Conservation (phyloP, 2,329 filamentous ascomycete genomes). For the Acephala macrosclerotiorum region DNA sequence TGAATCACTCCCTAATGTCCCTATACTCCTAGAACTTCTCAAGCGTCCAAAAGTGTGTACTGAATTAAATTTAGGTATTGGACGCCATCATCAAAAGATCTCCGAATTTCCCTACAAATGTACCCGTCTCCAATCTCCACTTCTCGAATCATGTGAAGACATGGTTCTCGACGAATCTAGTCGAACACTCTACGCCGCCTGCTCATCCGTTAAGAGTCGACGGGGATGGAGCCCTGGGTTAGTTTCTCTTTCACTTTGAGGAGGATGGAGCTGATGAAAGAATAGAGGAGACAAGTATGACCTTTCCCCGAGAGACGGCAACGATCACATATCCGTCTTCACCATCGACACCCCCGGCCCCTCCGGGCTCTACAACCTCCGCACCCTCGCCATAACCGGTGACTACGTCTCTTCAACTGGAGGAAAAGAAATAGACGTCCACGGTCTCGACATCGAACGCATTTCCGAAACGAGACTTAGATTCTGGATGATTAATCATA, state of each 20-base stretch:
- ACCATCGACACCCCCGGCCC: conserved; percentile 27
- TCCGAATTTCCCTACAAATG: conserved; percentile 43
- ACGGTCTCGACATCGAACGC: conserved; percentile 42
- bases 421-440: conserved; percentile 37
- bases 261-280: not conserved
- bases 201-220: conserved; percentile 19
- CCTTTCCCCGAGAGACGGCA: conserved; percentile 19
- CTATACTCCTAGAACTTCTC: too few relatives aligned
- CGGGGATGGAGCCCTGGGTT: conserved; percentile 30
- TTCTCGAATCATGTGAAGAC: conserved; percentile 35
- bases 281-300: conserved; percentile 30
- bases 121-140: conserved; percentile 18
- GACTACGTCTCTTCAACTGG: conserved; percentile 20
- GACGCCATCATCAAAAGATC: conserved; percentile 40
- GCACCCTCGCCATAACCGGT: conserved; percentile 21
- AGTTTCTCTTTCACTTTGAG: conserved; percentile 1
- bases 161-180: conserved; percentile 32
- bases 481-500: conserved; percentile 45
- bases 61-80: conserved; percentile 28
- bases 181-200: conserved; percentile 32
- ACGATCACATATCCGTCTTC: conserved; percentile 33
- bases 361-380: conserved; percentile 28
- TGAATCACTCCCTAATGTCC: too few relatives aligned
- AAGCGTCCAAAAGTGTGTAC: too few relatives aligned
- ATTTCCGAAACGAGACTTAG: conserved; percentile 28